Evolutionary conservation across 768 basidiomycete genomes (phyloP).

Genomic region (Porphyrellus cyaneotinctus): DNA sequence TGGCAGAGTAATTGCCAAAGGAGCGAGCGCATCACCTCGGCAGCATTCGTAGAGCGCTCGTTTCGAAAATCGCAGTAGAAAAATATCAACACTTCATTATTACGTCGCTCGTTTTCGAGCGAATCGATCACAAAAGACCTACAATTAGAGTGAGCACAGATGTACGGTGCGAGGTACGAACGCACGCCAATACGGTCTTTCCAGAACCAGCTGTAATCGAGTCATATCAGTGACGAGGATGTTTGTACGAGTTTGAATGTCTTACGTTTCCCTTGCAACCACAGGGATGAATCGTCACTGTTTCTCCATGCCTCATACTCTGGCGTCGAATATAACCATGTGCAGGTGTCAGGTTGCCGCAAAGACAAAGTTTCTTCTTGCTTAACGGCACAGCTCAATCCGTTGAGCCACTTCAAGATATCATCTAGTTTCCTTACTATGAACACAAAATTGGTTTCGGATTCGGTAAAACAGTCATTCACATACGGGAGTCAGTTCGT

Average conservation of each 20-base stretch:
- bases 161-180: not conserved
- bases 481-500: not conserved
- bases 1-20: constrained; percentile 10
- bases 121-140: not conserved
- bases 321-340: not conserved
- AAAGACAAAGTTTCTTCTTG: constrained; percentile 7
- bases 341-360: constrained; percentile 13
- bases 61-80: constrained; percentile 26
- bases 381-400: constrained; percentile 10
- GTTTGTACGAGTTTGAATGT: not conserved
- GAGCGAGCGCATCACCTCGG: constrained; percentile 18
- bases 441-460: not conserved
- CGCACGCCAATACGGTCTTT: not conserved
- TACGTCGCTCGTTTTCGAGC: not conserved
- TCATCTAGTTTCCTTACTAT: constrained; percentile 6
- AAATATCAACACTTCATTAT: not conserved
- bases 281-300: not conserved
- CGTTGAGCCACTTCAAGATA: constrained; percentile 9
- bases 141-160: not conserved
- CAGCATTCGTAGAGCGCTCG: constrained; percentile 1
- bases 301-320: not conserved
- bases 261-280: not conserved
- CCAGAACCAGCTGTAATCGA: not conserved
- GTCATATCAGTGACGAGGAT: not conserved
- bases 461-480: not conserved